Conservation (phyloP, 192 early-diverging fungal genomes). For the Coemansia biformis region DNA sequence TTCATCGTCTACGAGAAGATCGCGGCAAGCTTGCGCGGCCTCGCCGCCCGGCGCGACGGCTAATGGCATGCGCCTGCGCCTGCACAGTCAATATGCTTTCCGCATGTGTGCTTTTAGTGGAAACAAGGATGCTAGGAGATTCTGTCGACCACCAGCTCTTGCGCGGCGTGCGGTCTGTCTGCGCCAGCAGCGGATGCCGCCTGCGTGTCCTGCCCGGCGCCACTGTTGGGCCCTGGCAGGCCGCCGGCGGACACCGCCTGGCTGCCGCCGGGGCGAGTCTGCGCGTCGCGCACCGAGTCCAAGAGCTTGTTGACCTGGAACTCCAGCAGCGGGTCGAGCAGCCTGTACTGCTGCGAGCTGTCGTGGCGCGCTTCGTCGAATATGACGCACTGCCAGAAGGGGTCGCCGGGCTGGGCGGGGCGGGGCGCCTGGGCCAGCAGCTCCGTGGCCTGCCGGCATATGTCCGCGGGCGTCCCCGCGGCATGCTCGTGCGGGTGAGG, state of each 20-base stretch:
- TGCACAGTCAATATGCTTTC: no score
- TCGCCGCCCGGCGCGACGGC: slow-evolving; percentile 18
- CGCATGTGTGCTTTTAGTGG: no score
- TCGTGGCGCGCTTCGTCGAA: slow-evolving; percentile 43
- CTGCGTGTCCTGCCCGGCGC: not conserved
- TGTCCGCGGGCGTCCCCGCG: slow-evolving; percentile 1
- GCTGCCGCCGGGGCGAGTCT: not conserved
- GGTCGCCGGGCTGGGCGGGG: slow-evolving; percentile 5
- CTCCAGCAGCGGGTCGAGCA: slow-evolving; percentile 46
- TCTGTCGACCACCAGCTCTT: no score
- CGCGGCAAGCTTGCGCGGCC: slow-evolving; percentile 55
- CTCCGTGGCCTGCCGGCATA: not conserved
- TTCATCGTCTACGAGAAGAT: slow-evolving; percentile 93
- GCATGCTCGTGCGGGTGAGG: slow-evolving; percentile 1
- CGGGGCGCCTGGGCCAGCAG: not conserved
- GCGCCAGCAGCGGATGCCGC: not conserved
- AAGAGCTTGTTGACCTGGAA: slow-evolving; percentile 44
- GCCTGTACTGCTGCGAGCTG: slow-evolving; percentile 44
- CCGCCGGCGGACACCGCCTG: not conserved
- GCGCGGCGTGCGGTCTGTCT: not conserved
- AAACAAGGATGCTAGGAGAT: no score
- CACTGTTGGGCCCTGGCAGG: not conserved
- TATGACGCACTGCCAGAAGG: slow-evolving; percentile 34
- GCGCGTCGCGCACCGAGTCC: slow-evolving; percentile 26
- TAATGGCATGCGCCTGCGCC: not conserved